A percentile compares a stretch with the other conserved stretches of the same genome.
Evolutionary conservation across 306 rosid species (phyloP).

Genomic region (Ceratonia siliqua): DNA sequence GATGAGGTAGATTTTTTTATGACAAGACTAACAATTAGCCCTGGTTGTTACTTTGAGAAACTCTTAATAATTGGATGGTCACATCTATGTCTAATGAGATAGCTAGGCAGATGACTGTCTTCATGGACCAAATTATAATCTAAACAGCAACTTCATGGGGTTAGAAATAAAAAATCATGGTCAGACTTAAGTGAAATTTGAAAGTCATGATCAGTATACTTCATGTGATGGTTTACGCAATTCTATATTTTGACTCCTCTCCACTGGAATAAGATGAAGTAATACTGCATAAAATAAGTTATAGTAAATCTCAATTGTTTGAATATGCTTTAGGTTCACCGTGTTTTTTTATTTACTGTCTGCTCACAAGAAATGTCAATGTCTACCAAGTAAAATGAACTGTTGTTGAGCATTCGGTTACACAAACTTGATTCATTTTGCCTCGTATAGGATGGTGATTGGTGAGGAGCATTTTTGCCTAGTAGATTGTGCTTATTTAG

Average conservation of each 20-base stretch:
- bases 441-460: too few relatives aligned
- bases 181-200: neutral
- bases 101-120: neutral
- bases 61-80: neutral
- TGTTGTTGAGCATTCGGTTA: too few relatives aligned
- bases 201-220: neutral
- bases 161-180: neutral
- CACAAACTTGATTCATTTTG: too few relatives aligned
- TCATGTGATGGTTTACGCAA: neutral
- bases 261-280: neutral
- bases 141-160: neutral
- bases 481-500: too few relatives aligned
- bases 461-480: too few relatives aligned
- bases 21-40: neutral
- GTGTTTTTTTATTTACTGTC: neutral
- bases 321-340: neutral
- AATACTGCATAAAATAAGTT: neutral
- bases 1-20: conserved; percentile 60
- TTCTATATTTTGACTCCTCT: neutral
- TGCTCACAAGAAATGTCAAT: neutral
- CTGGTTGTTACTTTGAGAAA: neutral
- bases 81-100: neutral
- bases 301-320: neutral
- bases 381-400: too few relatives aligned
- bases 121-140: neutral